A percentile compares a stretch with the other conserved stretches of the same genome.
Conservation (phyloP, 495 filamentous ascomycete species). For the Aspergillus avenaceus region DNA sequence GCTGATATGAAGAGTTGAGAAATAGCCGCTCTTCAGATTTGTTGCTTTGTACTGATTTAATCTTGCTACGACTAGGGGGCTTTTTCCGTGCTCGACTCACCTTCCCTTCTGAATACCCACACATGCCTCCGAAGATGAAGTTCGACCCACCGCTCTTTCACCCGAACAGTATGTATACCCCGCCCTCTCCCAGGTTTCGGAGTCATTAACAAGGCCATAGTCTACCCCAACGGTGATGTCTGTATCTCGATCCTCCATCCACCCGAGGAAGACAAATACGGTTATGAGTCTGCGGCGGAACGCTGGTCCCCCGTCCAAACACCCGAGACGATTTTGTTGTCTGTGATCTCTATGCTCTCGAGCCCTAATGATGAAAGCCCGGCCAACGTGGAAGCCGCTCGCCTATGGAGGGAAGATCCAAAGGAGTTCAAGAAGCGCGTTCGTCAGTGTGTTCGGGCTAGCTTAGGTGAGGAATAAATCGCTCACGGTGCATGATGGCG, state of each 20-base stretch:
- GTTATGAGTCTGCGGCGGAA: conserved; percentile 89
- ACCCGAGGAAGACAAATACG: conserved; percentile 92
- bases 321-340: conserved; percentile 89
- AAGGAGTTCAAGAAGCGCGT: conserved; percentile 76
- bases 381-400: conserved; percentile 89
- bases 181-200: neutral
- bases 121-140: conserved; percentile 83
- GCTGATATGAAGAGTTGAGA: too few species aligned
- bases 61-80: conserved; percentile 53
- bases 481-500: neutral
- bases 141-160: conserved; percentile 91
- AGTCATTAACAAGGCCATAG: conserved; percentile 21
- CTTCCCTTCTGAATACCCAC: conserved; percentile 82
- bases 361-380: conserved; percentile 94
- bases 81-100: conserved; percentile 80
- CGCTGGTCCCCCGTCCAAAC: conserved; percentile 97
- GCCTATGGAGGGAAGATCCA: conserved; percentile 79
- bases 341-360: conserved; percentile 88
- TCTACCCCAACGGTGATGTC: conserved; percentile 84
- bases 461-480: conserved; percentile 66
- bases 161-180: conserved; percentile 64
- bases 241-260: conserved; percentile 98
- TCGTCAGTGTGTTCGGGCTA: conserved; percentile 75
- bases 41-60: neutral
- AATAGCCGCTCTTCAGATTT: too few species aligned